These are phyloP conservation scores for Debaryomyces singareniensis DNA, from an alignment of 1,139 yeast species.

Conservation along the genomic window DNA sequence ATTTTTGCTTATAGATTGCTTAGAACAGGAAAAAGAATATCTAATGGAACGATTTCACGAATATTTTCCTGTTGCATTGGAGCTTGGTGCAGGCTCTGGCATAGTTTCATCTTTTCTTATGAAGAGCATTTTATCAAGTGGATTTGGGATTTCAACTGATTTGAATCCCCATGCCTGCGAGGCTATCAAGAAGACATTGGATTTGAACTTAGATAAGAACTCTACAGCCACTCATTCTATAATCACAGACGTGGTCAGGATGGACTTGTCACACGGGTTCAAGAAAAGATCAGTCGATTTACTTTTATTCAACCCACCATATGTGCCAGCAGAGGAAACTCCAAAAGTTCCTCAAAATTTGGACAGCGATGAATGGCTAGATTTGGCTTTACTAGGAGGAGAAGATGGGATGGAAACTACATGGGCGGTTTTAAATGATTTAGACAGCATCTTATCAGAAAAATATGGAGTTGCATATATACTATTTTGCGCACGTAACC, in stretches of 20 bases:
- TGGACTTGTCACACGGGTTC: slow-evolving; percentile 50
- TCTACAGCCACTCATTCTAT: slow-evolving; percentile 5
- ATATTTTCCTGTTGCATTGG: slow-evolving; percentile 56
- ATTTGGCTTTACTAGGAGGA: slow-evolving; percentile 86
- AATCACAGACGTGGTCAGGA: slow-evolving; percentile 50
- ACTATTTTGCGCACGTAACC: slow-evolving; percentile 79
- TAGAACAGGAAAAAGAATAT: slow-evolving; percentile 51
- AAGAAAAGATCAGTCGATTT: slow-evolving; percentile 51
- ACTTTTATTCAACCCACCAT: slow-evolving; percentile 88
- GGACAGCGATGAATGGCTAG: slow-evolving; percentile 64
- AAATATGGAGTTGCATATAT: slow-evolving; percentile 71
- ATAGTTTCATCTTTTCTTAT: slow-evolving; percentile 72
- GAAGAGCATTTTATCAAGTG: slow-evolving; percentile 41
- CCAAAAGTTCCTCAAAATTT: slow-evolving; percentile 34
- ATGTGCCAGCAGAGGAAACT: slow-evolving; percentile 76
- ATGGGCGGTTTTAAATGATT: slow-evolving; percentile 46
- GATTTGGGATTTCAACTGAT: slow-evolving; percentile 64
- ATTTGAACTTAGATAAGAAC: slow-evolving; percentile 36
- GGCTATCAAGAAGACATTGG: slow-evolving; percentile 46
- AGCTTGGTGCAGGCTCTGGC: slow-evolving; percentile 91
- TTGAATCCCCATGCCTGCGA: slow-evolving; percentile 71
- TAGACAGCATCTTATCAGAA: slow-evolving; percentile 42
- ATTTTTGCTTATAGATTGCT: slow-evolving; percentile 69
- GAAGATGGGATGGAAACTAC: slow-evolving; percentile 85
- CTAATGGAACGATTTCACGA: slow-evolving; percentile 24